Percentiles rank a stretch among this genome's conserved stretches.
phyloP scores from a whole-genome alignment of 2,329 filamentous ascomycete species.

The Beauveria pseudobassiana region DNA sequence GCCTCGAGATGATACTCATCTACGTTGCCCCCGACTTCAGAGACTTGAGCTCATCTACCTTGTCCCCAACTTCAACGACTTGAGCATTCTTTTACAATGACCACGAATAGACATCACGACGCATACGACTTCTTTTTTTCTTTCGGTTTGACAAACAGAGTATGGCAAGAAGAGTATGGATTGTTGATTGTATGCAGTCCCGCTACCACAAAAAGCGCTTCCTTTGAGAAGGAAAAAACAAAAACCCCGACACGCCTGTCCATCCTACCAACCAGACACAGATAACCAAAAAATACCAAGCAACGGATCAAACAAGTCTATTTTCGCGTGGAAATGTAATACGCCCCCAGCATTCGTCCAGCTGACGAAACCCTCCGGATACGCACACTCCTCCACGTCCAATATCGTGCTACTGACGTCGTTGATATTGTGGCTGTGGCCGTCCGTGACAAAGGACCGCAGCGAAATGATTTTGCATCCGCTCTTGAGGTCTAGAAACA shows the following conservation, averaged over 20 bases:
- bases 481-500: conserved; percentile 88
- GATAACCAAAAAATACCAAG: background rate
- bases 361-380: conserved; percentile 70
- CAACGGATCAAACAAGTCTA: conserved; percentile 16
- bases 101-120: background rate
- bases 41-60: background rate
- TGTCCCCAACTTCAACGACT: background rate
- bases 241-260: conserved; percentile 13
- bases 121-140: background rate
- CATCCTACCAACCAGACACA: background rate
- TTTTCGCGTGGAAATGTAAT: conserved; percentile 82
- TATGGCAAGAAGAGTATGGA: background rate
- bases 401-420: conserved; percentile 78
- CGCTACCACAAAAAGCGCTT: conserved; percentile 5
- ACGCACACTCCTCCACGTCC: conserved; percentile 58
- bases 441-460: conserved; percentile 80
- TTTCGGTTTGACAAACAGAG: too few species aligned
- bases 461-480: conserved; percentile 87
- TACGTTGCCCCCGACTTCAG: background rate
- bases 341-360: conserved; percentile 85
- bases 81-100: background rate
- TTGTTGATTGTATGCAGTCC: conserved; percentile 10
- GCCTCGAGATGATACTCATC: background rate
- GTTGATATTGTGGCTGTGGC: conserved; percentile 68
- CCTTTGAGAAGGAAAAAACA: background rate